phyloP scores from a whole-genome alignment of 345 rosid genomes.

The Leavenworthia alabamica region DNA sequence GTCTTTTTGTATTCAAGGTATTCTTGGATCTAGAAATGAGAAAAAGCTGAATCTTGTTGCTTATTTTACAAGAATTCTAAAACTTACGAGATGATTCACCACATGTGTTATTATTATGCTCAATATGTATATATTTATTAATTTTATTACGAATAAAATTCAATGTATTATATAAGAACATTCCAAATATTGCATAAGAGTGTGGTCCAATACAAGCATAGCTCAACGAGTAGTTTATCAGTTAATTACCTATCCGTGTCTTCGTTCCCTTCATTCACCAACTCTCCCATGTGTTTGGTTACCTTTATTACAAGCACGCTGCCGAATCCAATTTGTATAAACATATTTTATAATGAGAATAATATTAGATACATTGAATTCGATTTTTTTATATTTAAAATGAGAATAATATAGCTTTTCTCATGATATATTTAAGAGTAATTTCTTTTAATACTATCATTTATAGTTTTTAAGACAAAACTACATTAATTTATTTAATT shows the following conservation, averaged over 20 bases:
- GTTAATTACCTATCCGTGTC: neutral
- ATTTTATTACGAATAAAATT: too few relatives aligned
- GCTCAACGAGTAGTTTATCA: neutral
- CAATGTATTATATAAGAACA: too few relatives aligned
- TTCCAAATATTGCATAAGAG: too few relatives aligned
- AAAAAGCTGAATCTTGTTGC: conserved; percentile 8
- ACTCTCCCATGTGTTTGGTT: conserved; percentile 11
- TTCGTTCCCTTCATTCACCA: neutral
- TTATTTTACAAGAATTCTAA: neutral
- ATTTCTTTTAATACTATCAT: too few relatives aligned
- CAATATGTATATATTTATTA: neutral
- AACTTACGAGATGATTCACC: neutral
- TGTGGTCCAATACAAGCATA: neutral
- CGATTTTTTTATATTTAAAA: too few relatives aligned
- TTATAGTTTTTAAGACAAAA: too few relatives aligned
- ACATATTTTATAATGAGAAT: neutral
- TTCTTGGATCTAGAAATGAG: conserved; percentile 14
- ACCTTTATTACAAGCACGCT: neutral
- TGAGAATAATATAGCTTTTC: too few relatives aligned
- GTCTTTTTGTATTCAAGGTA: neutral
- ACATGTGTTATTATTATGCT: neutral
- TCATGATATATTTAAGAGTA: too few relatives aligned
- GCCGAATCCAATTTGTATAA: neutral
- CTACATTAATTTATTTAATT: too few relatives aligned
- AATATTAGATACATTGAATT: neutral